A percentile compares a stretch with the other conserved stretches of the same genome.
phyloP scores from a whole-genome alignment of 805 yeast genomes.

The Kurtzmaniella fragi region DNA sequence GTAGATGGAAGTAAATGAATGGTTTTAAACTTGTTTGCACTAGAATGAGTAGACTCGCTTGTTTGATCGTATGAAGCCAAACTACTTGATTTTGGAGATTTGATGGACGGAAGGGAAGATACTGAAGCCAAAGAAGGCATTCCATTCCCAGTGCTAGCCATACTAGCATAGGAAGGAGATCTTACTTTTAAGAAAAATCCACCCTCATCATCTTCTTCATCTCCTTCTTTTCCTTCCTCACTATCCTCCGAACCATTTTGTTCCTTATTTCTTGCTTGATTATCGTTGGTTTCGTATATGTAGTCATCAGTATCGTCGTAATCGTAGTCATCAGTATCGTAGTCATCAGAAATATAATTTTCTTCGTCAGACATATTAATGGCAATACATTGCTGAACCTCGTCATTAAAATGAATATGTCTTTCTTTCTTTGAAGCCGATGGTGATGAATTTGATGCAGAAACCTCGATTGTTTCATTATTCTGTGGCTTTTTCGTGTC shows the following conservation, averaged over 20 bases:
- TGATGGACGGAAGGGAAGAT: not conserved
- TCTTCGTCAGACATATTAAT: constrained; percentile 37
- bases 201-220: constrained; percentile 57
- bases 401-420: constrained; percentile 88
- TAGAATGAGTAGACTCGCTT: constrained; percentile 26
- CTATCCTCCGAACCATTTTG: constrained; percentile 20
- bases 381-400: constrained; percentile 92
- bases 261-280: constrained; percentile 5
- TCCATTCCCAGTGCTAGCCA: constrained; percentile 6
- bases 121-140: not conserved
- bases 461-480: too few relatives aligned
- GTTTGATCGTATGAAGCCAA: too few relatives aligned
- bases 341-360: constrained; percentile 33
- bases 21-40: constrained; percentile 39
- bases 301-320: constrained; percentile 14
- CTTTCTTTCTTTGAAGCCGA: constrained; percentile 37
- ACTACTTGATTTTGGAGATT: constrained; percentile 12
- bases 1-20: constrained; percentile 86
- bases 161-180: constrained; percentile 32
- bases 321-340: constrained; percentile 16
- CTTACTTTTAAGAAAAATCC: constrained; percentile 61
- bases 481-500: too few relatives aligned
- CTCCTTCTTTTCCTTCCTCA: constrained; percentile 31
- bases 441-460: not conserved
- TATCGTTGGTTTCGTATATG: constrained; percentile 6